phyloP scores from a whole-genome alignment of 2,329 filamentous ascomycete genomes.

The Cladophialophora bantiana region DNA sequence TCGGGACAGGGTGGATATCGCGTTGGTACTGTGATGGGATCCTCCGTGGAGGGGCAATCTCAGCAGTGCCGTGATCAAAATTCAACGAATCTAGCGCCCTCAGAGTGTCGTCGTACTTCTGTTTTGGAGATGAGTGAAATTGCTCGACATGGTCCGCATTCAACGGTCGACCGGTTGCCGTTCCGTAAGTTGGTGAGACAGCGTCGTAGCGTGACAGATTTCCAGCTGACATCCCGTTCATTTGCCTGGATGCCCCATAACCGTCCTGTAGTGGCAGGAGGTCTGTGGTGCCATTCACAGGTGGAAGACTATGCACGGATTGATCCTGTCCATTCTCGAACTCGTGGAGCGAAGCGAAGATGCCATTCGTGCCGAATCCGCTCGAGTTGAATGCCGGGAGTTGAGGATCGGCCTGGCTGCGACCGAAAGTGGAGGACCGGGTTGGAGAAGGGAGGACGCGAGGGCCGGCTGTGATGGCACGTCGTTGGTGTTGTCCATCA shows the following conservation, averaged over 20 bases:
- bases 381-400: slow-evolving; percentile 19
- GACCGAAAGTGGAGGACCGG: slow-evolving; percentile 12
- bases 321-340: slow-evolving; percentile 13
- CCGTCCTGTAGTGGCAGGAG: slow-evolving; percentile 7
- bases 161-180: neutral
- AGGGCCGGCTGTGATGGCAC: slow-evolving; percentile 18
- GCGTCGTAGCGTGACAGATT: slow-evolving; percentile 9
- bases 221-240: neutral
- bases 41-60: slow-evolving; percentile 20
- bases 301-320: neutral
- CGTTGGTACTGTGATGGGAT: slow-evolving; percentile 23
- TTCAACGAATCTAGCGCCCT: slow-evolving; percentile 23
- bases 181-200: slow-evolving; percentile 14
- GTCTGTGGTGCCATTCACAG: slow-evolving; percentile 3
- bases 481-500: slow-evolving; percentile 27
- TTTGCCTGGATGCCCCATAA: slow-evolving; percentile 2
- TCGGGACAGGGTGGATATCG: slow-evolving; percentile 5
- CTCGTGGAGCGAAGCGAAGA: slow-evolving; percentile 17
- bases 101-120: slow-evolving; percentile 23
- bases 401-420: slow-evolving; percentile 21
- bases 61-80: slow-evolving; percentile 21
- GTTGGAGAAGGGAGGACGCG: slow-evolving; percentile 29
- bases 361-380: slow-evolving; percentile 23
- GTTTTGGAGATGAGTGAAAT: slow-evolving; percentile 1
- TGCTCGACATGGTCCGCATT: slow-evolving; percentile 17